A percentile compares a stretch with the other conserved stretches of the same genome.
phyloP scores from a whole-genome alignment of 768 basidiomycete species.

The Filobasidium wieringae region DNA sequence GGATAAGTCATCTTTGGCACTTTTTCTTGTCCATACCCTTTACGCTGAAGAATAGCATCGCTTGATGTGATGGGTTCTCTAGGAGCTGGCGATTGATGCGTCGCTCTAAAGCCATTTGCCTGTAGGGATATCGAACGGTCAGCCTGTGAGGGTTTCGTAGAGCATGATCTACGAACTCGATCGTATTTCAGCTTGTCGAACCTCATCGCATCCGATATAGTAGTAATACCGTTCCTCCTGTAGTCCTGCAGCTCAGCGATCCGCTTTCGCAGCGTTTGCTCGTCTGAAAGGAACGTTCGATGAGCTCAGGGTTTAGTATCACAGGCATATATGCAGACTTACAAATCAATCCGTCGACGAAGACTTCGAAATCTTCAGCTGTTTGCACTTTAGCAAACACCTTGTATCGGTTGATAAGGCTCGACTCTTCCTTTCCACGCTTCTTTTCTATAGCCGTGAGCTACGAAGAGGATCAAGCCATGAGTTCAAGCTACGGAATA shows the following conservation, averaged over 20 bases:
- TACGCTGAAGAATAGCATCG: background rate
- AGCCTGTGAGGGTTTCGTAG: background rate
- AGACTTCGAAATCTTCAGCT: constrained; percentile 76
- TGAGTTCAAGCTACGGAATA: too few species aligned
- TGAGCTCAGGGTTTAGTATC: background rate
- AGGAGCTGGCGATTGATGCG: background rate
- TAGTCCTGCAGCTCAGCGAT: constrained; percentile 87
- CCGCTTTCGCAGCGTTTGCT: constrained; percentile 69
- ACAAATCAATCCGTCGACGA: constrained; percentile 84
- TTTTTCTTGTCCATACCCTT: background rate
- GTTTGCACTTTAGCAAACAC: constrained; percentile 86
- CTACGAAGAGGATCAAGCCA: constrained; percentile 43
- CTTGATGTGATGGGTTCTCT: background rate
- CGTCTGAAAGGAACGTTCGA: constrained; percentile 49
- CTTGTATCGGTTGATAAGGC: constrained; percentile 74
- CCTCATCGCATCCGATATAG: constrained; percentile 77
- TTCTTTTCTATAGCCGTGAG: constrained; percentile 87
- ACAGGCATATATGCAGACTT: constrained; percentile 32
- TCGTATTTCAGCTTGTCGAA: constrained; percentile 65
- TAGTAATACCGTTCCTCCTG: constrained; percentile 70
- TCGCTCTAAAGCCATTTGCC: background rate
- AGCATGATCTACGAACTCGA: constrained; percentile 49
- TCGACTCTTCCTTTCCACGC: constrained; percentile 76
- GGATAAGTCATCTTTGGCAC: background rate
- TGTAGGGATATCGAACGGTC: background rate